Evolutionary conservation across 2,329 filamentous ascomycete species (phyloP).

Genomic region (Fusarium albosuccineum): DNA sequence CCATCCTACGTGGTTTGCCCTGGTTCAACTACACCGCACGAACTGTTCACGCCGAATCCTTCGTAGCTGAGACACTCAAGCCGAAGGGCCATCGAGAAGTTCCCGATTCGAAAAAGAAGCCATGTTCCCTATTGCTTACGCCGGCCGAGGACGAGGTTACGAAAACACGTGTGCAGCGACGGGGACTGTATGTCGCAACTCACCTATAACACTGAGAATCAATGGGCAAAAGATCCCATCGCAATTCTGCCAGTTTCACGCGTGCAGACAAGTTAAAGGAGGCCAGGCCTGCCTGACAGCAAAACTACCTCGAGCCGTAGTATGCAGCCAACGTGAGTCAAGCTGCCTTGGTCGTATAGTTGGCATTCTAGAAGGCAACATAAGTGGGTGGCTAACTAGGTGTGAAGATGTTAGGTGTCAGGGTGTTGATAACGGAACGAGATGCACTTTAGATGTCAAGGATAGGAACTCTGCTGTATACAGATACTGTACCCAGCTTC

Average conservation of each 20-base stretch:
- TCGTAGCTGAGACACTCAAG: neutral
- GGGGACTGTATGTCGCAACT: conserved; percentile 41
- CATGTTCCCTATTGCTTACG: conserved; percentile 16
- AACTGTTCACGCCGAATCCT: too few species aligned
- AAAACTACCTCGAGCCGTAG: conserved; percentile 39
- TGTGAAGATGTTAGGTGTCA: conserved; percentile 40
- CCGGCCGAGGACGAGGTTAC: conserved; percentile 1
- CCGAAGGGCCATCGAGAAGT: neutral
- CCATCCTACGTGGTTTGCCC: neutral
- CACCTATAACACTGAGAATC: conserved; percentile 24
- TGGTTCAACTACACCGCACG: too few species aligned
- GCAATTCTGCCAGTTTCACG: conserved; percentile 43
- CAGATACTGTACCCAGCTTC: conserved; percentile 45
- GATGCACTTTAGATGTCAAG: conserved; percentile 41
- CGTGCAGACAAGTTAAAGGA: conserved; percentile 43
- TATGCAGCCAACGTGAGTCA: conserved; percentile 45
- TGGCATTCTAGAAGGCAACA: neutral
- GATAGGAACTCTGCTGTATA: conserved; percentile 27
- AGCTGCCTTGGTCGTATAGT: neutral
- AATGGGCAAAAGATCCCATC: conserved; percentile 34
- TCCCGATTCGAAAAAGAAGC: neutral
- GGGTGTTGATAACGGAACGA: conserved; percentile 41
- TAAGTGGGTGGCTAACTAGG: conserved; percentile 12
- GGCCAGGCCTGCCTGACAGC: conserved; percentile 37
- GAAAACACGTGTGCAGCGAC: conserved; percentile 38